Evolutionary conservation across 1,284 basidiomycete species (phyloP).

Genomic region (Marasmius oreades): DNA sequence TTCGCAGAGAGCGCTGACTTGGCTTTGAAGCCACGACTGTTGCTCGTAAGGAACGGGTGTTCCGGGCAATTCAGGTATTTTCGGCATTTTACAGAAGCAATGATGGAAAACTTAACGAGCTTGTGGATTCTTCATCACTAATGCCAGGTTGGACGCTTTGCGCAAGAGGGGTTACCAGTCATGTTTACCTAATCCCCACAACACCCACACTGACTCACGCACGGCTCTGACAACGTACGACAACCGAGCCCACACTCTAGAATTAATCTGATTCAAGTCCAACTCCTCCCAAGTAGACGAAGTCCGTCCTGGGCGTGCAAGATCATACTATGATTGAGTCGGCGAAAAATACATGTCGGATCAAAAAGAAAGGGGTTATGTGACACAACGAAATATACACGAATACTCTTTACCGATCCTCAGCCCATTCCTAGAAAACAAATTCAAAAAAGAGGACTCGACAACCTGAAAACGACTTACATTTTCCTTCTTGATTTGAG

Average conservation of each 20-base stretch:
- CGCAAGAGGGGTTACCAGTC: not conserved
- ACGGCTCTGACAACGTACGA: too few relatives aligned
- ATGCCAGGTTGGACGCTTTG: not conserved
- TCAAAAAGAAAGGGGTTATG: constrained; percentile 1
- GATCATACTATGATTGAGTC: not conserved
- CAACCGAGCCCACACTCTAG: too few relatives aligned
- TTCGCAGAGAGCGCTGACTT: not conserved
- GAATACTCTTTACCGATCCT: constrained; percentile 66
- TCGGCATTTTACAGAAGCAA: not conserved
- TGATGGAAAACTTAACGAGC: not conserved
- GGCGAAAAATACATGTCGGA: not conserved
- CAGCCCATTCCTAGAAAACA: constrained; percentile 75
- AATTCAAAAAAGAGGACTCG: constrained; percentile 17
- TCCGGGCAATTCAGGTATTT: constrained; percentile 1
- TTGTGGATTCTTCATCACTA: not conserved
- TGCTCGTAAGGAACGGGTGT: not conserved
- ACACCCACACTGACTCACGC: not conserved
- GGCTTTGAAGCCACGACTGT: not conserved
- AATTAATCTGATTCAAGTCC: too few relatives aligned
- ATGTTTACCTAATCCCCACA: not conserved
- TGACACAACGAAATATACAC: not conserved
- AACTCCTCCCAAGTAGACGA: too few relatives aligned
- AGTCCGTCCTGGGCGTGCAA: not conserved
- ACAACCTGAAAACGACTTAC: constrained; percentile 44
- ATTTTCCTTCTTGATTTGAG: constrained; percentile 99